These are phyloP conservation scores for Jamesozyma rosinii DNA, from an alignment of 805 yeast species.

Conservation along the genomic window DNA sequence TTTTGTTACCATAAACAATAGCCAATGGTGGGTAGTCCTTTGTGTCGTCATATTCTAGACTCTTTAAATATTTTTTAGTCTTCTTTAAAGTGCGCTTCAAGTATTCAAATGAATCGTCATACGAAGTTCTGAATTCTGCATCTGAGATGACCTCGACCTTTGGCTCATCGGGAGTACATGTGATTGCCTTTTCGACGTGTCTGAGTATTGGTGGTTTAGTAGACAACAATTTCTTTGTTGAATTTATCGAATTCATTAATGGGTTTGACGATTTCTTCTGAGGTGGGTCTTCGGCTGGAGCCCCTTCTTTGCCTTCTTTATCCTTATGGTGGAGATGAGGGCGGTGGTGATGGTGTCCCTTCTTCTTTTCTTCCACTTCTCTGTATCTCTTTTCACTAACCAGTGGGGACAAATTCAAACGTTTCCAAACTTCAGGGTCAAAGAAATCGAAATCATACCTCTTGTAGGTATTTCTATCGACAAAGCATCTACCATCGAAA, in stretches of 20 bases:
- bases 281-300: not conserved
- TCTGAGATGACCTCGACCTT: constrained; percentile 2
- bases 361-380: not conserved
- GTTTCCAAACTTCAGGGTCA: constrained; percentile 72
- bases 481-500: constrained; percentile 61
- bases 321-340: not conserved
- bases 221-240: constrained; percentile 7
- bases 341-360: not conserved
- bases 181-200: constrained; percentile 3
- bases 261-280: not conserved
- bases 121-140: constrained; percentile 24
- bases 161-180: not conserved
- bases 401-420: constrained; percentile 65
- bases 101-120: constrained; percentile 54
- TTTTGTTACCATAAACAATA: constrained; percentile 66
- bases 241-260: constrained; percentile 1
- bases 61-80: constrained; percentile 49
- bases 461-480: constrained; percentile 50
- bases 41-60: constrained; percentile 44
- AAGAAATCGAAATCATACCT: constrained; percentile 63
- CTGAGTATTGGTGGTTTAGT: constrained; percentile 9
- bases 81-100: constrained; percentile 50
- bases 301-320: not conserved
- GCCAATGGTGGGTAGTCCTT: constrained; percentile 75
- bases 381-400: constrained; percentile 35